phyloP scores from a whole-genome alignment of 1,139 yeast species.

The Groenewaldozyma auringiensis region DNA sequence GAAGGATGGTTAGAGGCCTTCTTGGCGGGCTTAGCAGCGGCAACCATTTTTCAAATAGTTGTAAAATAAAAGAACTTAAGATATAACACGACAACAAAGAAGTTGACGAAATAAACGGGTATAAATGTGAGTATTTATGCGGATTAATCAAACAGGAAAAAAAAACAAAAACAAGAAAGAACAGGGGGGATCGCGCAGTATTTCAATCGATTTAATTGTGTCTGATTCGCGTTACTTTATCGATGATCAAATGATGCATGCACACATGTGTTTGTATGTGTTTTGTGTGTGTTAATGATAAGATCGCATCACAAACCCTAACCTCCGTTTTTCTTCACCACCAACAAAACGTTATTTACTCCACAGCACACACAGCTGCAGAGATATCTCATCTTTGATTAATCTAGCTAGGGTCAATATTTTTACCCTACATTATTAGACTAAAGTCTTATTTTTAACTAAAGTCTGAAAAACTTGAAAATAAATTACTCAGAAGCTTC shows the following conservation, averaged over 20 bases:
- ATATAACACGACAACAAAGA: background rate
- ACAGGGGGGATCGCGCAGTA: conserved; percentile 7
- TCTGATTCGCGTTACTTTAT: background rate
- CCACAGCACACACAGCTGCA: background rate
- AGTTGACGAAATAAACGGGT: background rate
- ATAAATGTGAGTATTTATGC: background rate
- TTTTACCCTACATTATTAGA: too few species aligned
- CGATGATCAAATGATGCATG: too few species aligned
- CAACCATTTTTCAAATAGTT: conserved; percentile 11
- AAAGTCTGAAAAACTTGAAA: too few species aligned
- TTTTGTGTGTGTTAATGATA: background rate
- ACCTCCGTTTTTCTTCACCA: background rate
- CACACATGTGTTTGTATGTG: too few species aligned
- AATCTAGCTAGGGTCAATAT: too few species aligned
- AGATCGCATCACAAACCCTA: conserved; percentile 7
- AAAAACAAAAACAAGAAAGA: conserved; percentile 5
- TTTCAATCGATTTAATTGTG: background rate
- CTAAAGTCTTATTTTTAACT: too few species aligned
- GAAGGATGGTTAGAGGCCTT: conserved; percentile 34
- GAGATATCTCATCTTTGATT: too few species aligned
- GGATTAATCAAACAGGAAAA: conserved; percentile 6
- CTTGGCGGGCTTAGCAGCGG: conserved; percentile 22
- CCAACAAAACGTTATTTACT: background rate
- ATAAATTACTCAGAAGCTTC: too few species aligned
- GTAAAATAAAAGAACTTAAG: background rate